A percentile compares a stretch with the other conserved stretches of the same genome.
Evolutionary conservation across 345 rosid species (phyloP).

Genomic region (Gossypium stocksii): DNA sequence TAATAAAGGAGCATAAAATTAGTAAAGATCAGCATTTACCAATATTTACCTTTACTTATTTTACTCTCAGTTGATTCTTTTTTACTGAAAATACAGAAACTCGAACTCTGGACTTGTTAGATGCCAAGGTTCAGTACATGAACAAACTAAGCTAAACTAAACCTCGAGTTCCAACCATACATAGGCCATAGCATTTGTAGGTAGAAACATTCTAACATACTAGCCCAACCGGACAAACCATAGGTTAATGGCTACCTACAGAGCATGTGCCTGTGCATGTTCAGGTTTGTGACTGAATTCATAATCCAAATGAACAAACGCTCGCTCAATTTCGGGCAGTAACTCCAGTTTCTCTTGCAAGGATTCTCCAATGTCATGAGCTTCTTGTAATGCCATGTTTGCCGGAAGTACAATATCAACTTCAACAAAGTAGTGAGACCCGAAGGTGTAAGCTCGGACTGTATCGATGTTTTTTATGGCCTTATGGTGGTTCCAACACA

Average conservation of each 20-base stretch:
- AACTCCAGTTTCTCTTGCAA: slow-evolving; percentile 91
- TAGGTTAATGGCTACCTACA: slow-evolving; percentile 2
- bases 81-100: too few relatives aligned
- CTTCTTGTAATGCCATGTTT: slow-evolving; percentile 81
- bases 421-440: slow-evolving; percentile 96
- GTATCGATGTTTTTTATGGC: slow-evolving; percentile 86
- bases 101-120: too few relatives aligned
- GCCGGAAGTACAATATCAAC: slow-evolving; percentile 93
- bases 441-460: slow-evolving; percentile 93
- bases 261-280: slow-evolving; percentile 59
- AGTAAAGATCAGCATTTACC: too few relatives aligned
- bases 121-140: too few relatives aligned
- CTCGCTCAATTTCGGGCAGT: slow-evolving; percentile 84
- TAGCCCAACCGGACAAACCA: too few relatives aligned
- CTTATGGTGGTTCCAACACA: slow-evolving; percentile 96
- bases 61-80: too few relatives aligned
- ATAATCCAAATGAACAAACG: slow-evolving; percentile 95
- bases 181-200: too few relatives aligned
- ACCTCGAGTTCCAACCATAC: too few relatives aligned
- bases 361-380: slow-evolving; percentile 90
- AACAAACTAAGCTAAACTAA: too few relatives aligned
- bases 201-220: too few relatives aligned
- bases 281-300: slow-evolving; percentile 95
- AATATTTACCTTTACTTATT: too few relatives aligned
- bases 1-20: too few relatives aligned